Conservation (phyloP, 2,329 filamentous ascomycete genomes). For the Colletotrichum sidae region DNA sequence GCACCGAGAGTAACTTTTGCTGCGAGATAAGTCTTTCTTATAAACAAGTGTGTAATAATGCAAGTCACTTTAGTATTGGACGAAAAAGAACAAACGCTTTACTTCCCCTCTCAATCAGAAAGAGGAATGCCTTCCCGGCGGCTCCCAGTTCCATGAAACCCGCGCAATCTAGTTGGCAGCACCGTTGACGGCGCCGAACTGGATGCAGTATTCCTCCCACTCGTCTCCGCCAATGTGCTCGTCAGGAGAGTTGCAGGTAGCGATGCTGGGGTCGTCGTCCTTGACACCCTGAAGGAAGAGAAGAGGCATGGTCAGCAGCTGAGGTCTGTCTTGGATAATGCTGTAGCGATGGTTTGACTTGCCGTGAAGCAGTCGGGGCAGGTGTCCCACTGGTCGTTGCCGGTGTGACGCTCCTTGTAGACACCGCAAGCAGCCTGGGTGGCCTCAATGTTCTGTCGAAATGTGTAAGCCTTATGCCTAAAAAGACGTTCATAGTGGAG, state of each 20-base stretch:
- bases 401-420: conserved; percentile 20
- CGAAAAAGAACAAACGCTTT: no score
- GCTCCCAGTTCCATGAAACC: neutral
- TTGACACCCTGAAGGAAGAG: conserved; percentile 9
- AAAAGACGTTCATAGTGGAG: no score
- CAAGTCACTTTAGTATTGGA: no score
- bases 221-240: conserved; percentile 20
- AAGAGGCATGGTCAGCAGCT: neutral
- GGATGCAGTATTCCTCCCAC: conserved; percentile 22
- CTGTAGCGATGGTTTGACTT: neutral
- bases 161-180: conserved; percentile 8
- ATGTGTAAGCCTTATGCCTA: neutral
- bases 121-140: no score
- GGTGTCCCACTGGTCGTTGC: conserved; percentile 14
- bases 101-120: no score
- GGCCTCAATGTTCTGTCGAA: conserved; percentile 8
- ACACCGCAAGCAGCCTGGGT: conserved; percentile 19
- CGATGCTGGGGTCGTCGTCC: conserved; percentile 8
- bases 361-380: conserved; percentile 19
- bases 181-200: conserved; percentile 17
- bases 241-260: conserved; percentile 16
- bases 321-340: fast-evolving
- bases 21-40: no score
- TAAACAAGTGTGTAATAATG: no score
- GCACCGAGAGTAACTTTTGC: no score